These are phyloP conservation scores for Cytospora paraplurivora DNA, from an alignment of 2,329 filamentous ascomycete species.

Conservation along the genomic window DNA sequence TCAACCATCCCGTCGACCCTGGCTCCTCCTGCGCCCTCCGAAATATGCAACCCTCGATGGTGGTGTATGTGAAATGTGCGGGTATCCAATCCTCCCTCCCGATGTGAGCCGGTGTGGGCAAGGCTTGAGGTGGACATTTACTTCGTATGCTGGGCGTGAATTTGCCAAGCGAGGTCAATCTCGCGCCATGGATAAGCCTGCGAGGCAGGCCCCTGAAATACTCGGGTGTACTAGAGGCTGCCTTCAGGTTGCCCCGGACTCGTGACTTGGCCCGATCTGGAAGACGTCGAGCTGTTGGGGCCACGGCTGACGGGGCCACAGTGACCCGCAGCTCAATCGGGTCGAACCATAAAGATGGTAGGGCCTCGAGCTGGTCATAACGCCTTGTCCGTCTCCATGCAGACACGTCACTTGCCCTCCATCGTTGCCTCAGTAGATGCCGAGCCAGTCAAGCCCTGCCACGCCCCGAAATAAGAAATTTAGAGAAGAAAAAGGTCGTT, in stretches of 20 bases:
- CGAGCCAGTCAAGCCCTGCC: slow-evolving; percentile 14
- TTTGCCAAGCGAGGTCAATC: neutral
- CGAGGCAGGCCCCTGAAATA: neutral
- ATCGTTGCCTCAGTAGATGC: neutral
- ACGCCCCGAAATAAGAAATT: neutral
- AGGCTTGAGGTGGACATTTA: neutral
- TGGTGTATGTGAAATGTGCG: slow-evolving; percentile 9
- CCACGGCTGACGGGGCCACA: neutral
- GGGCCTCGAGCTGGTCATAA: neutral
- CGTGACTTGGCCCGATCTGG: neutral
- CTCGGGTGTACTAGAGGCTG: neutral
- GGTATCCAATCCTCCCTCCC: slow-evolving; percentile 3
- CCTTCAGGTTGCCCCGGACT: neutral
- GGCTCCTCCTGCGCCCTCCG: slow-evolving; percentile 3
- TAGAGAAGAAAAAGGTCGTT: slow-evolving; percentile 27
- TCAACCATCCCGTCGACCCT: neutral
- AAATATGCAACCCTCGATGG: slow-evolving; percentile 21
- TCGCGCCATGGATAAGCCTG: slow-evolving; percentile 5
- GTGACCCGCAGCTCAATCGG: neutral
- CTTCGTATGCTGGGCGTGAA: neutral
- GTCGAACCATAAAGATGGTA: neutral
- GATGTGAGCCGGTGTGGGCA: neutral
- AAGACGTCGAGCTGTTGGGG: neutral
- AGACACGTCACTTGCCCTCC: neutral
- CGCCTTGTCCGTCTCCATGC: neutral